Evolutionary conservation across 2,329 filamentous ascomycete genomes (phyloP).

Genomic region (Ophiobolus disseminans): DNA sequence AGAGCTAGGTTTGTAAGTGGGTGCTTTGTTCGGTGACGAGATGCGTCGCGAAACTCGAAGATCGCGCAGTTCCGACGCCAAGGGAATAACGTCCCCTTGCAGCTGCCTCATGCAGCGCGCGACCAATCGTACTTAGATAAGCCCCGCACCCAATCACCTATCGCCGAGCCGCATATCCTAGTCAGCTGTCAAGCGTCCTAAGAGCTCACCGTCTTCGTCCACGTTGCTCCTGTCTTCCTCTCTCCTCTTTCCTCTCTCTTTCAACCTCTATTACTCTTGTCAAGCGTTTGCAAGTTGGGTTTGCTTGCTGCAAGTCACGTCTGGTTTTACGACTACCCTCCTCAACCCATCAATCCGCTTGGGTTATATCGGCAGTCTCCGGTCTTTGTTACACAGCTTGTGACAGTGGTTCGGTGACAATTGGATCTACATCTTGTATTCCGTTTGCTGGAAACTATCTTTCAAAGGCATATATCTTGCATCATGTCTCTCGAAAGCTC

Average conservation of each 20-base stretch:
- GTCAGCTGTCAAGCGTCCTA: constrained; percentile 23
- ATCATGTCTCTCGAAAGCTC: constrained; percentile 41
- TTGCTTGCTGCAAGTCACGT: constrained; percentile 5
- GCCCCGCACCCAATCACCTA: constrained; percentile 37
- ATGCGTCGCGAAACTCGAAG: constrained; percentile 14
- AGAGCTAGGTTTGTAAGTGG: neutral
- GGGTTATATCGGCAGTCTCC: constrained; percentile 6
- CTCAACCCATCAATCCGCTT: neutral
- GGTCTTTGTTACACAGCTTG: constrained; percentile 18
- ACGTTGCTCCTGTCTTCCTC: constrained; percentile 17
- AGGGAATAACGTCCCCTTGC: constrained; percentile 26
- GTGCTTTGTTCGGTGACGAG: constrained; percentile 11
- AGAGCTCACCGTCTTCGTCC: constrained; percentile 21
- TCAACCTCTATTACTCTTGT: constrained; percentile 5
- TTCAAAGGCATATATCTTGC: constrained; percentile 8
- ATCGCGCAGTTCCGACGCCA: constrained; percentile 32
- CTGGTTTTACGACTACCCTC: neutral
- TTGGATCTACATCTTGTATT: neutral
- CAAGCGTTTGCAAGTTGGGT: constrained; percentile 13
- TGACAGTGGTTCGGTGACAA: constrained; percentile 6
- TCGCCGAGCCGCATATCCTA: constrained; percentile 25
- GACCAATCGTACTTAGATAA: constrained; percentile 34
- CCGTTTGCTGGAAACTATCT: constrained; percentile 5
- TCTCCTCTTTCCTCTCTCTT: constrained; percentile 14
- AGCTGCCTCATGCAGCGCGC: constrained; percentile 39